Base-by-base conservation (phyloP, 2,329 filamentous ascomycete genomes). In the Xylaria hypoxylon region DNA sequence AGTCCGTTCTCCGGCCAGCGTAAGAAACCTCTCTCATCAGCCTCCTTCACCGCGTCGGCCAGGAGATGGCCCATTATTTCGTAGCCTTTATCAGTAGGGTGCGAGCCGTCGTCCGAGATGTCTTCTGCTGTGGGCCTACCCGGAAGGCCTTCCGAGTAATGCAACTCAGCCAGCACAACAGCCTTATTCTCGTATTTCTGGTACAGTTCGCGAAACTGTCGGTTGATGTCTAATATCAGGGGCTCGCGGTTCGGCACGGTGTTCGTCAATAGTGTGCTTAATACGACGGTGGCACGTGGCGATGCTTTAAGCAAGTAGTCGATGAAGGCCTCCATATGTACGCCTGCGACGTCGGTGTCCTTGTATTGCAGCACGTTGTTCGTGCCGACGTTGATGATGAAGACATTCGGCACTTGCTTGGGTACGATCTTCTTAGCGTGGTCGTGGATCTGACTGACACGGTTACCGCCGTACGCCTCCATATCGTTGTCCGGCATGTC, bases 341-440 rank as follows among this genome's bases (percentile, higher is more conserved):
- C 44, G 28, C 74, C 72, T 1, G 74, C 70, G 51, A 71, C 69
- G 48, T 73, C 65, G 31, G 73, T 65, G 31, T 77, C 72, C 19
- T 61, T 56, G n/a, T 70, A 45, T 40, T 77, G 76, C 22, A 76
- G 68, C 11, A 74, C 74, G 55, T 79, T 77, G 64, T 78, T 79
- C 13, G 77, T 75, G 19, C 77, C 77, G 31, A 73, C 71, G 38
- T 78, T 74, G 57, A 79, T 75, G 19, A 77, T n/a, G 56, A 78
- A 75, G 3, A 78, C 7, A 59, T 79, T 77, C 3, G 77, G 77
- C 40, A 68, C 67, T 22, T 71, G 56, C 28, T 71, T 50, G 1
- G 73, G 68, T 6, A 75, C 73, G 57, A 75, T 74, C 2, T 58
- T 48, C 17, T 55, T 74, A 1, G 76, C 75, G 47, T 75, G 75